phyloP scores from a whole-genome alignment of 1,139 yeast genomes.

The Meyerozyma guilliermondii region DNA sequence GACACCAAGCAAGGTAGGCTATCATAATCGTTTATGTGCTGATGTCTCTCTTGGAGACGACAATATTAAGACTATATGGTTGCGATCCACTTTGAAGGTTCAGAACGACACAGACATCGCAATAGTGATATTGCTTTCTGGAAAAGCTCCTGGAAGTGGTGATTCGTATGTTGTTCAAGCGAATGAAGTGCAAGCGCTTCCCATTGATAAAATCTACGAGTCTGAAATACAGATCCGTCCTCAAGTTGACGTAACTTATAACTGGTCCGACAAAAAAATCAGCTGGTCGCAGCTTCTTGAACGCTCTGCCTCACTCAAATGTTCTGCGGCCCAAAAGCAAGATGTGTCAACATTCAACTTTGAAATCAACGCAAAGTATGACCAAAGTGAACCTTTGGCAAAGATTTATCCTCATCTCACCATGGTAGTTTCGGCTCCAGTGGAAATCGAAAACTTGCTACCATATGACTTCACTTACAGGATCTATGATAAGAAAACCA shows the following conservation, averaged over 20 bases:
- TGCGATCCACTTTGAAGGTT: conserved; percentile 71
- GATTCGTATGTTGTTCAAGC: conserved; percentile 41
- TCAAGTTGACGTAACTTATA: conserved; percentile 42
- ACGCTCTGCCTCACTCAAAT: conserved; percentile 54
- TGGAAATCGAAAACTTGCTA: conserved; percentile 76
- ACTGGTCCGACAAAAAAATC: conserved; percentile 62
- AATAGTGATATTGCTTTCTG: conserved; percentile 35
- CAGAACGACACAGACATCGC: conserved; percentile 68
- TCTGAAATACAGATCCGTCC: conserved; percentile 63
- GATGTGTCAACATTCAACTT: conserved; percentile 54
- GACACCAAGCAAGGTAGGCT: conserved; percentile 55
- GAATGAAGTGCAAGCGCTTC: conserved; percentile 57
- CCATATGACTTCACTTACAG: conserved; percentile 79
- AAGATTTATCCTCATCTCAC: conserved; percentile 82
- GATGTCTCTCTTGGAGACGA: conserved; percentile 68
- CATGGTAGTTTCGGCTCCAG: conserved; percentile 76
- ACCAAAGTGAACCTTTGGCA: conserved; percentile 62
- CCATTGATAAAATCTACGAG: conserved; percentile 63
- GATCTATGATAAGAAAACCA: conserved; percentile 72
- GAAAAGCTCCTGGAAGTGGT: conserved; percentile 10
- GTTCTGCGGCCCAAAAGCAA: conserved; percentile 38
- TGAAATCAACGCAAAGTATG: conserved; percentile 67
- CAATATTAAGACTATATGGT: conserved; percentile 68
- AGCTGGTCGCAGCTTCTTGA: conserved; percentile 62
- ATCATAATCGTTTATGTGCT: conserved; percentile 71